phyloP scores from a whole-genome alignment of 208 protist species.

The Tritrichomonas foetus region DNA sequence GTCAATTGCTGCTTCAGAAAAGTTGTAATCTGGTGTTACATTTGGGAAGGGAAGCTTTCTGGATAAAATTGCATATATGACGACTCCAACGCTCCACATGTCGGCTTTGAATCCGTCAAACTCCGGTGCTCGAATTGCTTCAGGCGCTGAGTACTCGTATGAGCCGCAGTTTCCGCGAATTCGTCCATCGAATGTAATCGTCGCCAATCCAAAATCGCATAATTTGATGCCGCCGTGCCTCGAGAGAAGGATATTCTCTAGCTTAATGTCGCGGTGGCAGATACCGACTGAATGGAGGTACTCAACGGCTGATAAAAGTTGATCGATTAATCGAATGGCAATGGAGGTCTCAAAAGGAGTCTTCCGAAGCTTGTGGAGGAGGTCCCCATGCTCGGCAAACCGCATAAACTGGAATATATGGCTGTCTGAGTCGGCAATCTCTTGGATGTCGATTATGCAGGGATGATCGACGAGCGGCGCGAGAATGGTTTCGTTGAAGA shows the following conservation, averaged over 20 bases:
- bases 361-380: neutral
- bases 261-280: neutral
- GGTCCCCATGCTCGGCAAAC: neutral
- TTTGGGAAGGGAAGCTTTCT: neutral
- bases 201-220: neutral
- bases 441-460: neutral
- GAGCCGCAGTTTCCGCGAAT: neutral
- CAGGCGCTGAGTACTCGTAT: constrained; percentile 9
- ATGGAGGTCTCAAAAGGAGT: neutral
- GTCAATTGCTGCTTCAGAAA: too few species aligned
- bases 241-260: neutral
- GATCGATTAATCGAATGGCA: neutral
- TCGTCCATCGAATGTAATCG: neutral
- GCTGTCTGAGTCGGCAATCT: neutral
- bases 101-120: constrained; percentile 32
- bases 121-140: neutral
- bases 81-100: neutral
- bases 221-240: neutral
- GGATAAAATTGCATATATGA: neutral
- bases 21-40: neutral
- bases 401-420: constrained; percentile 34
- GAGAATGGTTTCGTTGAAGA: constrained; percentile 36
- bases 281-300: neutral
- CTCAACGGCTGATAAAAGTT: neutral
- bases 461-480: constrained; percentile 11